Evolutionary conservation across 1,284 basidiomycete species (phyloP), one percentile per base, ranked within the genome.

Genomic region (Laetiporus sulphureus): DNA sequence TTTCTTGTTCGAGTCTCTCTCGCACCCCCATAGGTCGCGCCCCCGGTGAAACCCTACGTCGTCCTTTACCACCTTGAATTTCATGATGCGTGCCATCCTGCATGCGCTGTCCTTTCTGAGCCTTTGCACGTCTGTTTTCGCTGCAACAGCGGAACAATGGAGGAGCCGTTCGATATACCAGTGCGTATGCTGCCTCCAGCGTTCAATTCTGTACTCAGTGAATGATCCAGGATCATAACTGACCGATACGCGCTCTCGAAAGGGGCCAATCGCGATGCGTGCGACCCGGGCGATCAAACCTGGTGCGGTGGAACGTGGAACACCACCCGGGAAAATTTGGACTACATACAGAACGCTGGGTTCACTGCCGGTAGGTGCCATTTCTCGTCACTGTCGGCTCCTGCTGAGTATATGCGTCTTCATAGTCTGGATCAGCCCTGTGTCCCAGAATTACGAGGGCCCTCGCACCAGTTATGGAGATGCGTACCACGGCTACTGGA

Each of bases 301-400:
- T 87, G 77, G 72, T 90, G 87, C 51, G 86, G 86, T 23, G 86
- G 88, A 3, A 87, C 79, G 8, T 90, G 85, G 84, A 77, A 77
- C 25, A 80, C 79, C 13, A 81, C 88, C 55, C 75, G 72, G 40
- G 71, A 79, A 49, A 85, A 87, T 58, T 68, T 91, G 32, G 84
- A 89, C 61, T 90, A 90, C 60, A 79, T 90, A 46, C 79, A 88
- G 55, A 66, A 75, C 51, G 81, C 83, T 56, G 87, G 86, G 5
- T 84, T 87, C 58, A 85, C 84, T 32, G 83, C 84, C 48, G 75
- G 70, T 86, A 10, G 55, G 43, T 23, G 23, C 37, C n/a, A 25
- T 18, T 42, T 32, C 35, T 25, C 33, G 19, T 32, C 40, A 41
- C 41, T 29, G 34, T 6, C 31, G 35, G n/a, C 15, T 12, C 3